Conservation (phyloP, 1,284 basidiomycete genomes). For the Marasmius tenuissimus region DNA sequence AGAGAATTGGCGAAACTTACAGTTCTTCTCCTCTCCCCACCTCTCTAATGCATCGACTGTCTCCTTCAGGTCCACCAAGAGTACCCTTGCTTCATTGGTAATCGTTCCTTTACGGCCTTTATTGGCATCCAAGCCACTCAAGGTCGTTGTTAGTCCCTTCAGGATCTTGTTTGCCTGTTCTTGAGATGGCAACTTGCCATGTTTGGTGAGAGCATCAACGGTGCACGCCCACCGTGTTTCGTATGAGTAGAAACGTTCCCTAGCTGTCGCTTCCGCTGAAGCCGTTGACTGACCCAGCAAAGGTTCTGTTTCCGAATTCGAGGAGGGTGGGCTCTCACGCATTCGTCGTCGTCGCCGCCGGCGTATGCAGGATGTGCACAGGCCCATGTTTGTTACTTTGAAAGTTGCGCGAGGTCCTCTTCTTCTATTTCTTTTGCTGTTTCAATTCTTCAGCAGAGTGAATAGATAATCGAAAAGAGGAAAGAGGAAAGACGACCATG, state of each 20-base stretch:
- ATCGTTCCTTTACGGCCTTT: background rate
- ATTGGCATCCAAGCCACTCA: background rate
- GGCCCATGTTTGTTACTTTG: too few species aligned
- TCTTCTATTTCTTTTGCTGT: too few species aligned
- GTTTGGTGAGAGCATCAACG: background rate
- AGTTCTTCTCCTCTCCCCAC: background rate
- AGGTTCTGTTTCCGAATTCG: background rate
- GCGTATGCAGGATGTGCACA: background rate
- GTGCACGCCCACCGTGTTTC: background rate
- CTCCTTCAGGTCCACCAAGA: background rate
- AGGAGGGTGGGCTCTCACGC: background rate
- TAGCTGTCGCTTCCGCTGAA: background rate
- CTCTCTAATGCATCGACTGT: background rate
- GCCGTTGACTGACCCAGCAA: background rate
- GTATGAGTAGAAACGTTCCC: background rate
- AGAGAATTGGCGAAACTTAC: background rate
- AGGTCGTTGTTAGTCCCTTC: background rate
- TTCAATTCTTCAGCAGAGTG: too few species aligned
- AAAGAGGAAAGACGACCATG: too few species aligned
- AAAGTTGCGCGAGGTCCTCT: too few species aligned
- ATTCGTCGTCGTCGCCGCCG: background rate
- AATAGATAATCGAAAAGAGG: too few species aligned
- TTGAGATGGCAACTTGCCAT: background rate
- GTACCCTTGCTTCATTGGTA: background rate
- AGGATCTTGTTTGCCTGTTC: background rate